These are phyloP conservation scores for Rhododendron williamsianum DNA, from an alignment of 148 eudicot genomes.

Conservation along the genomic window DNA sequence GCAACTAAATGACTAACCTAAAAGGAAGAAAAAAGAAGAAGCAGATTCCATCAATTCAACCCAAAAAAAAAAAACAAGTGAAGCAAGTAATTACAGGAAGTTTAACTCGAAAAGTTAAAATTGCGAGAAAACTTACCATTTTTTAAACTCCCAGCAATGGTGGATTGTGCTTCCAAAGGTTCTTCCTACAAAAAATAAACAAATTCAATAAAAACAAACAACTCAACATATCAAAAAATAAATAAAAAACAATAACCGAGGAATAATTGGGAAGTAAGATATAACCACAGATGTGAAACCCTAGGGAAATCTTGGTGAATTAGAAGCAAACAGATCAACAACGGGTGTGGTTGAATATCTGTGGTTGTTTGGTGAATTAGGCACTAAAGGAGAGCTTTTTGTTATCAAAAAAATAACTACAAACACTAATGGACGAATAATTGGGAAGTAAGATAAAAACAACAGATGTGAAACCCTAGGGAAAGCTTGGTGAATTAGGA, in stretches of 20 bases:
- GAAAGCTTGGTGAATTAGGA: not conserved
- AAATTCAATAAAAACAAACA: not conserved
- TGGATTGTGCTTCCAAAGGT: not conserved
- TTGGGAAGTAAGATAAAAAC: not conserved
- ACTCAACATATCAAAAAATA: not conserved
- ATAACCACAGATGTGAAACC: not conserved
- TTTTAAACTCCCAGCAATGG: not conserved
- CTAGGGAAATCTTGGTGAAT: not conserved
- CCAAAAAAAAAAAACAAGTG: not conserved
- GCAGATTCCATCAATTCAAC: not conserved
- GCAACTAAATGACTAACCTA: not conserved
- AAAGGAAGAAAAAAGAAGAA: not conserved
- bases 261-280: not conserved
- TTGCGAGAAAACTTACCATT: conserved; percentile 3
- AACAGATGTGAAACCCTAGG: not conserved
- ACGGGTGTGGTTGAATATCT: not conserved
- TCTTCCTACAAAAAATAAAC: not conserved
- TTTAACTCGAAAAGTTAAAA: not conserved
- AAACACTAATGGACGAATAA: not conserved
- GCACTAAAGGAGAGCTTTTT: not conserved
- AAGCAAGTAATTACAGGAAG: not conserved
- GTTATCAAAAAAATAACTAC: not conserved
- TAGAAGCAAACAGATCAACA: not conserved
- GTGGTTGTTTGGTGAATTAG: not conserved
- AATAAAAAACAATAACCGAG: not conserved